These are phyloP conservation scores for Naganishia kalamii DNA, from an alignment of 768 basidiomycete genomes.

Conservation along the genomic window DNA sequence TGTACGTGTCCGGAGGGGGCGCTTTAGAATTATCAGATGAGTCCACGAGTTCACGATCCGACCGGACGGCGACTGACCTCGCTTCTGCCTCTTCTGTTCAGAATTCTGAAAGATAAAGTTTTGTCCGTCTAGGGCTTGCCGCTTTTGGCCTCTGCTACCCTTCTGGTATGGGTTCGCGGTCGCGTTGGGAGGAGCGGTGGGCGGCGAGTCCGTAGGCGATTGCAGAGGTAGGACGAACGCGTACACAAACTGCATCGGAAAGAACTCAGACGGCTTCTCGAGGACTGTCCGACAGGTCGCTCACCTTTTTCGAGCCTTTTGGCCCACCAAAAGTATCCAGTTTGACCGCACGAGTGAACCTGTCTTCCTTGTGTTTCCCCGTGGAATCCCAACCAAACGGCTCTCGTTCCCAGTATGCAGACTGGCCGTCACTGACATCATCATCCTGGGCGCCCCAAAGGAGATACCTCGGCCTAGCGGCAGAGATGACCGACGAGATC, in stretches of 20 bases:
- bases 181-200: conserved; percentile 30
- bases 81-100: conserved; percentile 20
- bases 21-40: background rate
- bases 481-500: background rate
- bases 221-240: conserved; percentile 76
- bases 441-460: conserved; percentile 65
- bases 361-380: conserved; percentile 47
- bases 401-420: conserved; percentile 90
- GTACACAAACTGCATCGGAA: conserved; percentile 99
- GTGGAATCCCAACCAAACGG: conserved; percentile 70
- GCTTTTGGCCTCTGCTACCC: conserved; percentile 41
- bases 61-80: background rate
- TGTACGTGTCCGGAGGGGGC: conserved; percentile 29
- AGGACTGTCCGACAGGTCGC: too few species aligned
- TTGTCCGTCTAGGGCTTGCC: conserved; percentile 41
- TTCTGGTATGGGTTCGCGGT: conserved; percentile 41
- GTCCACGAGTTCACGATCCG: too few species aligned
- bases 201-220: conserved; percentile 31
- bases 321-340: conserved; percentile 71
- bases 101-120: conserved; percentile 25
- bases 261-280: too few species aligned
- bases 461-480: conserved; percentile 67
- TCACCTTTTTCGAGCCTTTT: conserved; percentile 6
- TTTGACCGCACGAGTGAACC: conserved; percentile 70
- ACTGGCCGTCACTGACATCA: conserved; percentile 25